phyloP scores from a whole-genome alignment of 768 basidiomycete species.

The Ephemerocybe angulata region DNA sequence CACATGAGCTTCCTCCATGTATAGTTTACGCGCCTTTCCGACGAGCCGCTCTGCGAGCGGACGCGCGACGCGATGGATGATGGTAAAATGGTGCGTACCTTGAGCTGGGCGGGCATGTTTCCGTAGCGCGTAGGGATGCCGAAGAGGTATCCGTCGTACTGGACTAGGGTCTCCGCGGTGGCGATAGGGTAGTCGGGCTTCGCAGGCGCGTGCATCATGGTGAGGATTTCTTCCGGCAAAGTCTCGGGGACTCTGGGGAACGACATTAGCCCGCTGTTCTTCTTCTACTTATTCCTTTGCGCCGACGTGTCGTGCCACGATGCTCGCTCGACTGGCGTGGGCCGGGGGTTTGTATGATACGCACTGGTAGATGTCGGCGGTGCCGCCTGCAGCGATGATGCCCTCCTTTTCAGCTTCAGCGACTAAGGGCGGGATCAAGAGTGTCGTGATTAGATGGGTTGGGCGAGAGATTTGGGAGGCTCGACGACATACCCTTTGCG shows the following conservation, averaged over 20 bases:
- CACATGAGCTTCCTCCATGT: too few relatives aligned
- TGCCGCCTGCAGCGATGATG: constrained; percentile 45
- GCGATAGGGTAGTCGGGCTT: constrained; percentile 73
- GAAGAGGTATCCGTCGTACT: constrained; percentile 71
- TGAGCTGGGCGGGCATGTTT: constrained; percentile 76
- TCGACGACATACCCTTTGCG: constrained; percentile 29
- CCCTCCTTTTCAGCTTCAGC: constrained; percentile 53
- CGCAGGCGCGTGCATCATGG: constrained; percentile 65
- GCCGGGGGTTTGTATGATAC: constrained; percentile 17
- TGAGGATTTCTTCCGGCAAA: constrained; percentile 62
- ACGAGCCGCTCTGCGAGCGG: neutral
- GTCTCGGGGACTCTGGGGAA: constrained; percentile 69
- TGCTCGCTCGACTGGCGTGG: neutral
- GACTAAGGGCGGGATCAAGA: constrained; percentile 43
- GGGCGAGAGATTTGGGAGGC: neutral
- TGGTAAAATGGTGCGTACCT: constrained; percentile 35
- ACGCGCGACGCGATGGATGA: neutral
- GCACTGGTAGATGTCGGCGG: constrained; percentile 52
- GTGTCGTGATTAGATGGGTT: neutral
- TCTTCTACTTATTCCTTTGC: too few relatives aligned
- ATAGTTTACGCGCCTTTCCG: neutral
- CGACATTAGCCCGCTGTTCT: neutral
- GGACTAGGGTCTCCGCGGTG: constrained; percentile 44
- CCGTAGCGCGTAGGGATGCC: constrained; percentile 83
- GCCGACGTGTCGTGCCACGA: neutral